Conservation (phyloP, 2,329 filamentous ascomycete species). For the Pseudogymnoascus sp. region DNA sequence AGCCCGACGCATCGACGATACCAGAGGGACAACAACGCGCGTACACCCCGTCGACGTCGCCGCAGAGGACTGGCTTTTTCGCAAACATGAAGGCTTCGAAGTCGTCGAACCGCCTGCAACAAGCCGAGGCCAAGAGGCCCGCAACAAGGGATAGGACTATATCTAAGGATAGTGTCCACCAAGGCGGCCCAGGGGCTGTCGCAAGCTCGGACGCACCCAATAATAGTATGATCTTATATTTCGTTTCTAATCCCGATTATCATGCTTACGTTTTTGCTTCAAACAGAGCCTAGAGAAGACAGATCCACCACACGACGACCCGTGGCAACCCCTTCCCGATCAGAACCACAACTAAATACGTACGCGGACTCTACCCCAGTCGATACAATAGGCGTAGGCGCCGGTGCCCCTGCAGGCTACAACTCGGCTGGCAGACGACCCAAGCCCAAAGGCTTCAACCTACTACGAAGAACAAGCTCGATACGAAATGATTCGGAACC, state of each 20-base stretch:
- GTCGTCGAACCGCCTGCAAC: constrained; percentile 35
- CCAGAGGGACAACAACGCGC: neutral
- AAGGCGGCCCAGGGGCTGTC: constrained; percentile 22
- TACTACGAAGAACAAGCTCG: constrained; percentile 35
- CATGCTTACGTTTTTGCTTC: constrained; percentile 17
- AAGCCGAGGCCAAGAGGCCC: constrained; percentile 29
- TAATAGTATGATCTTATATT: constrained; percentile 24
- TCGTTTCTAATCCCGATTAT: neutral
- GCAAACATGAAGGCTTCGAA: constrained; percentile 39
- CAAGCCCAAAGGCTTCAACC: constrained; percentile 29
- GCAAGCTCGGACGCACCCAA: constrained; percentile 25
- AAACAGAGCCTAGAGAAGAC: constrained; percentile 22
- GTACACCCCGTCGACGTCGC: constrained; percentile 1
- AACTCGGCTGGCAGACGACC: constrained; percentile 20
- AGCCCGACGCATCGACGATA: neutral
- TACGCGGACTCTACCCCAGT: neutral
- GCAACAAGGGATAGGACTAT: constrained; percentile 27
- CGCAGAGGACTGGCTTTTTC: constrained; percentile 32
- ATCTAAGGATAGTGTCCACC: constrained; percentile 18
- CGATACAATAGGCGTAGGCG: constrained; percentile 10
- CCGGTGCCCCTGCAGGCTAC: constrained; percentile 10
- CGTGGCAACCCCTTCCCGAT: constrained; percentile 23
- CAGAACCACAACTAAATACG: constrained; percentile 21
- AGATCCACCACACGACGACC: constrained; percentile 24
- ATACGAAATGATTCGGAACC: constrained; percentile 33